These are phyloP conservation scores for Capsicum chinense DNA, from an alignment of 257 asterid species.

Conservation along the genomic window DNA sequence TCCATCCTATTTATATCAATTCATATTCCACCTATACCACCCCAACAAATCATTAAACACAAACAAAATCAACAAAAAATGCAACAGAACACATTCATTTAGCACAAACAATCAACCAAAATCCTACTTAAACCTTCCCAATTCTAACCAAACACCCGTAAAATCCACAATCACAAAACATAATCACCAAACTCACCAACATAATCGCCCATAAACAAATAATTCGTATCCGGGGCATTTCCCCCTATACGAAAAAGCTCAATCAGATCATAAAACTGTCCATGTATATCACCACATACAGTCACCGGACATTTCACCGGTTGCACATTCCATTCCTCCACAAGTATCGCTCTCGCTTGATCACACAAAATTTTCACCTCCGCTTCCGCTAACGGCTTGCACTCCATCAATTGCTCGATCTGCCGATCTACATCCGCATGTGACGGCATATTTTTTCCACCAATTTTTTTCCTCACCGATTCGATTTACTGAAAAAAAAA, in stretches of 20 bases:
- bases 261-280: constrained; percentile 88
- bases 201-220: constrained; percentile 93
- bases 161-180: constrained; percentile 18
- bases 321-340: constrained; percentile 94
- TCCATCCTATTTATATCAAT: neutral
- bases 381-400: constrained; percentile 79
- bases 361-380: constrained; percentile 84
- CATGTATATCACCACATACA: constrained; percentile 91
- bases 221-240: constrained; percentile 83
- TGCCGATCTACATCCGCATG: constrained; percentile 92
- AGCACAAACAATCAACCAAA: neutral
- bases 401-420: constrained; percentile 85
- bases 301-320: constrained; percentile 97
- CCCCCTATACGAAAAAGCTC: constrained; percentile 93
- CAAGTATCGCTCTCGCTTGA: constrained; percentile 81
- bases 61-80: neutral
- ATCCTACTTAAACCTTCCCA: neutral
- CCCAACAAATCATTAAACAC: neutral
- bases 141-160: neutral
- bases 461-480: neutral
- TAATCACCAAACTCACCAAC: constrained; percentile 50
- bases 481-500: too few relatives aligned
- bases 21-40: neutral
- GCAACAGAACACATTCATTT: neutral
- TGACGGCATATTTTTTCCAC: constrained; percentile 63